phyloP scores from a whole-genome alignment of 805 yeast genomes.

The Cyberlindnera misumaiensis region DNA sequence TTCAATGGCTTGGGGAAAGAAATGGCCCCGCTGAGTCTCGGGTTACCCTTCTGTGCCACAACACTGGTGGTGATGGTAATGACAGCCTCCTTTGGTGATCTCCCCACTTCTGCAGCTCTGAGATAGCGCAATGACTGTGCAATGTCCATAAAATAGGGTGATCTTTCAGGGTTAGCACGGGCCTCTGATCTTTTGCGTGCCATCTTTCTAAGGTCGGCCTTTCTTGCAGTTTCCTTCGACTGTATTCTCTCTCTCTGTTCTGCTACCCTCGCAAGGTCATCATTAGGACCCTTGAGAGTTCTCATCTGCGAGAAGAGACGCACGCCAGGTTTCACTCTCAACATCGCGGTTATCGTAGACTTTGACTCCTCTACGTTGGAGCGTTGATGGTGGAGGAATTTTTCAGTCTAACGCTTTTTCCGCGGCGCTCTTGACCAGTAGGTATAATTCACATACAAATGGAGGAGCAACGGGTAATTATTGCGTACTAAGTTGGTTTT shows the following conservation, averaged over 20 bases:
- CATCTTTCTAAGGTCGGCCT: slow-evolving; percentile 30
- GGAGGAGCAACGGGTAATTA: too few species aligned
- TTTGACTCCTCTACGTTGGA: not conserved
- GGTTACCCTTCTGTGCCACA: slow-evolving; percentile 70
- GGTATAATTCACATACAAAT: too few species aligned
- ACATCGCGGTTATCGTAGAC: not conserved
- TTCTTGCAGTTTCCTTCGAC: slow-evolving; percentile 21
- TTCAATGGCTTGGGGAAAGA: slow-evolving; percentile 68
- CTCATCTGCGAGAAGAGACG: slow-evolving; percentile 14
- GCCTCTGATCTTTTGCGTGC: slow-evolving; percentile 32
- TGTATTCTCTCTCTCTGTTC: slow-evolving; percentile 24
- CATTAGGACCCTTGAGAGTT: slow-evolving; percentile 18
- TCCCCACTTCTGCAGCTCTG: slow-evolving; percentile 89
- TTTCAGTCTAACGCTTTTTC: not conserved
- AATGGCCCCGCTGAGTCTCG: slow-evolving; percentile 66
- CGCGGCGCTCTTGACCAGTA: too few species aligned
- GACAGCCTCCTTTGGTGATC: slow-evolving; percentile 63
- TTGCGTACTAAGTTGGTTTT: too few species aligned
- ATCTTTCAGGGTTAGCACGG: slow-evolving; percentile 36
- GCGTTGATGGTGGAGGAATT: not conserved
- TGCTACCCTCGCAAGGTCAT: slow-evolving; percentile 22
- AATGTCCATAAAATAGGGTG: slow-evolving; percentile 65
- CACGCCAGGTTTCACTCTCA: not conserved
- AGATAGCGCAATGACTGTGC: slow-evolving; percentile 69
- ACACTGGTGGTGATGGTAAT: slow-evolving; percentile 59